phyloP scores from a whole-genome alignment of 2,329 filamentous ascomycete genomes.

The Escovopsis weberi region DNA sequence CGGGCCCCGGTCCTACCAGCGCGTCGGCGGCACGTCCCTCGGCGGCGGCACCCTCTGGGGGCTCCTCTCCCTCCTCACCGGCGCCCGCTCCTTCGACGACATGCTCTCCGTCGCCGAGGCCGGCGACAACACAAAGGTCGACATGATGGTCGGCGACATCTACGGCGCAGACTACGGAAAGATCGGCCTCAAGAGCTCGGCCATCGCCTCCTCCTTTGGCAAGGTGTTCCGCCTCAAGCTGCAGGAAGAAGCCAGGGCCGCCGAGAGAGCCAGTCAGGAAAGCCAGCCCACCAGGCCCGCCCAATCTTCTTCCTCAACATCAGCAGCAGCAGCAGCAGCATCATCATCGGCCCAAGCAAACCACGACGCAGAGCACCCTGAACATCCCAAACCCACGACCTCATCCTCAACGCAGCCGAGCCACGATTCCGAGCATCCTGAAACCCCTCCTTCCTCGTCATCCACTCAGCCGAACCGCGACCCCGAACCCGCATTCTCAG shows the following conservation, averaged over 20 bases:
- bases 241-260: slow-evolving; percentile 59
- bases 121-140: slow-evolving; percentile 84
- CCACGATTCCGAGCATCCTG: no score
- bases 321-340: no score
- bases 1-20: slow-evolving; percentile 70
- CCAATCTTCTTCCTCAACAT: no score
- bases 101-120: slow-evolving; percentile 86
- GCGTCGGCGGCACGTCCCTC: slow-evolving; percentile 87
- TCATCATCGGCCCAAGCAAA: no score
- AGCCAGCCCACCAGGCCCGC: no score
- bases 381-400: no score
- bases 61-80: slow-evolving; percentile 76
- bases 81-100: slow-evolving; percentile 91
- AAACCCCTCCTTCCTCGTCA: no score
- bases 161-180: slow-evolving; percentile 94
- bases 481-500: slow-evolving; percentile 43
- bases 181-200: slow-evolving; percentile 88
- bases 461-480: slow-evolving; percentile 37
- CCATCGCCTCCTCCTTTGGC: slow-evolving; percentile 91
- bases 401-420: no score
- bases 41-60: slow-evolving; percentile 98
- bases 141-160: slow-evolving; percentile 95
- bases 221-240: slow-evolving; percentile 92
- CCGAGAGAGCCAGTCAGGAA: no score
- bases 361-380: slow-evolving; percentile 24